phyloP scores from a whole-genome alignment of 768 basidiomycete genomes.

The Suillus decipiens region DNA sequence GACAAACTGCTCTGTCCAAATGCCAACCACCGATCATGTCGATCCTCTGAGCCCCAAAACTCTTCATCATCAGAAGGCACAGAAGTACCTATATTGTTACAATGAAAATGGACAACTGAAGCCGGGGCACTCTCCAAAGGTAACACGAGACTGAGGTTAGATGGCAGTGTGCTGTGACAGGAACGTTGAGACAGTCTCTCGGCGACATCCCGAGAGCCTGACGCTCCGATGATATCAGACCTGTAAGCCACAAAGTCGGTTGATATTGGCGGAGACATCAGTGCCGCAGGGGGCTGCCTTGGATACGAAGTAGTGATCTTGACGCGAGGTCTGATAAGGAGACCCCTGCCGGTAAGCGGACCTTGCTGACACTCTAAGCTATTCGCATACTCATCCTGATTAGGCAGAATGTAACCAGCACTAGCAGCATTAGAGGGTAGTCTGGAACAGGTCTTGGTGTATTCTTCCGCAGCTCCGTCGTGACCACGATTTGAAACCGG shows the following conservation, averaged over 20 bases:
- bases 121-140: slow-evolving; percentile 8
- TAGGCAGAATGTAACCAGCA: slow-evolving; percentile 22
- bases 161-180: slow-evolving; percentile 2
- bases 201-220: slow-evolving; percentile 1
- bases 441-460: neutral
- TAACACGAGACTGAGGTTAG: slow-evolving; percentile 7
- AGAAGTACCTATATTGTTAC: neutral
- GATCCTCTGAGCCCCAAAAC: neutral
- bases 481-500: neutral
- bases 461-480: neutral
- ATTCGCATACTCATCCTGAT: slow-evolving; percentile 22
- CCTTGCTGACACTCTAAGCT: slow-evolving; percentile 19
- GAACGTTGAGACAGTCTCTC: neutral
- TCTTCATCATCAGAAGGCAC: neutral
- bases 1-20: slow-evolving; percentile 13
- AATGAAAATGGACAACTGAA: neutral
- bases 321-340: slow-evolving; percentile 9
- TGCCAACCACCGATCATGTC: slow-evolving; percentile 8
- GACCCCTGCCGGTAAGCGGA: neutral
- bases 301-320: slow-evolving; percentile 14
- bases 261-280: slow-evolving; percentile 1
- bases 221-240: slow-evolving; percentile 31
- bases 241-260: slow-evolving; percentile 22
- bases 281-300: slow-evolving; percentile 6
- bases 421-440: neutral